These are phyloP conservation scores for Heterobasidion annosum DNA, from an alignment of 1,284 basidiomycete genomes.

Conservation along the genomic window DNA sequence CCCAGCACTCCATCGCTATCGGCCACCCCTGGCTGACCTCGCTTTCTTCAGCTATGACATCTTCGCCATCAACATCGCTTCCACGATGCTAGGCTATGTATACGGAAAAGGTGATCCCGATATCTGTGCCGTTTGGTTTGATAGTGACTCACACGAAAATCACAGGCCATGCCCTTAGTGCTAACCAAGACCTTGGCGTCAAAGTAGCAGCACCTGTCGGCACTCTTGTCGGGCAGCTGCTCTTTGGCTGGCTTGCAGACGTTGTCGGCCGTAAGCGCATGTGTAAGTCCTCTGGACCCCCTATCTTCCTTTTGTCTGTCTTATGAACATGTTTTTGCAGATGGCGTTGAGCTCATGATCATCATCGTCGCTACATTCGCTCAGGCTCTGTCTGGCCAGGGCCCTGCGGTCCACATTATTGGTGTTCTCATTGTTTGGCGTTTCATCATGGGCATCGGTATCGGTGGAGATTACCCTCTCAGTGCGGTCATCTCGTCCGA, in stretches of 20 bases:
- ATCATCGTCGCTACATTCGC: slow-evolving; percentile 59
- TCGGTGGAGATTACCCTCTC: slow-evolving; percentile 68
- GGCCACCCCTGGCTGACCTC: slow-evolving; percentile 1
- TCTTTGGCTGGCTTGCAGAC: slow-evolving; percentile 71
- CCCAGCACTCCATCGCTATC: background rate
- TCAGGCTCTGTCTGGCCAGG: slow-evolving; percentile 50
- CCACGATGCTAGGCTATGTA: slow-evolving; percentile 48
- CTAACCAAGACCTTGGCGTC: slow-evolving; percentile 55
- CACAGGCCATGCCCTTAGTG: slow-evolving; percentile 21
- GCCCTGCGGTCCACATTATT: slow-evolving; percentile 57
- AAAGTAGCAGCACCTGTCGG: slow-evolving; percentile 54
- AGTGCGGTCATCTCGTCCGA: slow-evolving; percentile 65
- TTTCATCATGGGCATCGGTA: slow-evolving; percentile 59
- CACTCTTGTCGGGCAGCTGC: slow-evolving; percentile 42
- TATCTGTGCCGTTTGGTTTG: no score
- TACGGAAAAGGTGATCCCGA: slow-evolving; percentile 24
- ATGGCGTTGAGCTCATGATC: slow-evolving; percentile 67
- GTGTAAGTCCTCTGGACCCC: slow-evolving; percentile 33
- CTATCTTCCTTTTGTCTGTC: slow-evolving; percentile 14
- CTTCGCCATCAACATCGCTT: slow-evolving; percentile 46
- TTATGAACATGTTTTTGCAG: slow-evolving; percentile 26
- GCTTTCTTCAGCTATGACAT: slow-evolving; percentile 29
- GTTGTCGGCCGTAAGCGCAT: slow-evolving; percentile 63
- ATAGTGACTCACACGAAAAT: background rate
- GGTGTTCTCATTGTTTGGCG: slow-evolving; percentile 68